Evolutionary conservation across 805 yeast species (phyloP).

Genomic region (Kregervanrija fluxuum): DNA sequence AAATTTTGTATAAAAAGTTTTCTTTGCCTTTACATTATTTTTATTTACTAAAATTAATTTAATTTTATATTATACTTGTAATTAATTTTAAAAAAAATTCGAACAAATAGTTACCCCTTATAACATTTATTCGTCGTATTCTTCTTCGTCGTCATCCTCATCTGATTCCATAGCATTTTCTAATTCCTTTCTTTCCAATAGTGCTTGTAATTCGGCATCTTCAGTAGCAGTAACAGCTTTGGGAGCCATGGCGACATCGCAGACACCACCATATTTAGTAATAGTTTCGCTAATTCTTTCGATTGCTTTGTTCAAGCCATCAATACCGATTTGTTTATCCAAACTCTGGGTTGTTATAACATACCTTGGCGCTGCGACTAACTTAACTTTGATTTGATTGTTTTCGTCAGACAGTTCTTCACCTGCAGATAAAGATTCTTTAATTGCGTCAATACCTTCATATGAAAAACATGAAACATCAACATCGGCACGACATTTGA

Average conservation of each 20-base stretch:
- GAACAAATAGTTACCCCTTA: not conserved
- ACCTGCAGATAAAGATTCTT: slow-evolving; percentile 79
- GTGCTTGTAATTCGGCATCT: slow-evolving; percentile 94
- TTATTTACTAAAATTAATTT: too few species aligned
- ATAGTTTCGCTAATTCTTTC: slow-evolving; percentile 66
- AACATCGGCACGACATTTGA: slow-evolving; percentile 96
- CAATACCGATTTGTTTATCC: slow-evolving; percentile 86
- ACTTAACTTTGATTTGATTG: slow-evolving; percentile 84
- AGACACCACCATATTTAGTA: slow-evolving; percentile 69
- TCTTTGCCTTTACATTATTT: too few species aligned
- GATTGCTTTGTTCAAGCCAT: slow-evolving; percentile 71
- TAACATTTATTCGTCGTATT: slow-evolving; percentile 16
- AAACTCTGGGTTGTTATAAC: slow-evolving; percentile 89
- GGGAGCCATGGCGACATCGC: slow-evolving; percentile 95
- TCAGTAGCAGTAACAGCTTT: slow-evolving; percentile 98
- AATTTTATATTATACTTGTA: too few species aligned
- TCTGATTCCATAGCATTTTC: slow-evolving; percentile 83
- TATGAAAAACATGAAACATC: slow-evolving; percentile 96
- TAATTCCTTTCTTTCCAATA: slow-evolving; percentile 87
- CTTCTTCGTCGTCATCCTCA: slow-evolving; percentile 40
- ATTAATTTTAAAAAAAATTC: not conserved
- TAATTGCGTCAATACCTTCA: slow-evolving; percentile 97
- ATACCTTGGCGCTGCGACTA: slow-evolving; percentile 96
- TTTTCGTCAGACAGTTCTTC: slow-evolving; percentile 78
- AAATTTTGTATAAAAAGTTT: too few species aligned